Conservation (phyloP, 345 rosid species). For the Salix udensis region DNA sequence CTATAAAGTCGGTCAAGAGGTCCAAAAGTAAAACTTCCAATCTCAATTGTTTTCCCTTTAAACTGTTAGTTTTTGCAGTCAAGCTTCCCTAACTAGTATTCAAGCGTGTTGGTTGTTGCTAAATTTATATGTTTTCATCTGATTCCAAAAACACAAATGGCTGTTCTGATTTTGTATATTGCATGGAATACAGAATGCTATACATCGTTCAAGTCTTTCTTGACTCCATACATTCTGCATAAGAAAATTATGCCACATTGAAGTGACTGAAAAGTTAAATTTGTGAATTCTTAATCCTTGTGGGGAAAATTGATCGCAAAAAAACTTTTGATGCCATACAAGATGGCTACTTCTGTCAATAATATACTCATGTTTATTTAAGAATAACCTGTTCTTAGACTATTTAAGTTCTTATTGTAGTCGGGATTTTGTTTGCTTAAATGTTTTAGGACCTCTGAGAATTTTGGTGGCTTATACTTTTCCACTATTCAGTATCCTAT, state of each 20-base stretch:
- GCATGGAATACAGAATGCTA: background rate
- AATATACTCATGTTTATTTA: background rate
- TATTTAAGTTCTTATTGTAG: background rate
- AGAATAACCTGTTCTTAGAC: background rate
- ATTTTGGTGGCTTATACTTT: no score
- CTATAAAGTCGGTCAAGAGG: slow-evolving; percentile 81
- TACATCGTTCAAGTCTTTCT: background rate
- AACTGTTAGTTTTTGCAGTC: background rate
- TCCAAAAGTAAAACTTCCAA: slow-evolving; percentile 55
- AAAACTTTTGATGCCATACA: background rate
- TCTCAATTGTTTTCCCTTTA: background rate
- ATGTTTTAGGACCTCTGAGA: no score
- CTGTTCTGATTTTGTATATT: background rate
- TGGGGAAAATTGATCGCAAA: background rate
- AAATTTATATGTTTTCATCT: background rate
- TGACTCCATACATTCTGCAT: background rate
- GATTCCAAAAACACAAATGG: background rate
- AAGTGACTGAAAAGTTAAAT: background rate
- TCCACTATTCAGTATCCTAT: no score
- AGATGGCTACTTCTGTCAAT: background rate
- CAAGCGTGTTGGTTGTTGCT: background rate
- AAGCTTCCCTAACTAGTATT: background rate
- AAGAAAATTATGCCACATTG: background rate
- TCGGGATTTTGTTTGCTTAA: no score
- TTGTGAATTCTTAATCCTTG: background rate